Conservation (phyloP, 805 yeast genomes). For the Ogataea paradorogensis region DNA sequence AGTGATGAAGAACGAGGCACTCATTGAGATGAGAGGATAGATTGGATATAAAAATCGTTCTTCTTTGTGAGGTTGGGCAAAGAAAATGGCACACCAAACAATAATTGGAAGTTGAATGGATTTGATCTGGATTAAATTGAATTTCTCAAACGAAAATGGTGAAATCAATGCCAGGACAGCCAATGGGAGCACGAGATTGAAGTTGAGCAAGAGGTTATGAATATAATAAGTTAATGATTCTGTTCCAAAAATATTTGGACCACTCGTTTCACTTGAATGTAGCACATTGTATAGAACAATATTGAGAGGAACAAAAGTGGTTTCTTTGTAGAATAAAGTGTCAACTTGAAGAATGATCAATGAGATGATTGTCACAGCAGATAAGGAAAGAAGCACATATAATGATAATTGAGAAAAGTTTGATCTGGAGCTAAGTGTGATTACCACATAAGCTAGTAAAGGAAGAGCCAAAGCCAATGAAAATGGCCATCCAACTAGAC, state of each 20-base stretch:
- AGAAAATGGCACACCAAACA: conserved; percentile 68
- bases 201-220: conserved; percentile 68
- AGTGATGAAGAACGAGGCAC: conserved; percentile 52
- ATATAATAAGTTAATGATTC: conserved; percentile 77
- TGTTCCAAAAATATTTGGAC: conserved; percentile 88
- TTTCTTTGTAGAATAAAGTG: conserved; percentile 55
- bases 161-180: conserved; percentile 39
- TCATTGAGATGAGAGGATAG: conserved; percentile 63
- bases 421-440: conserved; percentile 13
- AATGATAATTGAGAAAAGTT: conserved; percentile 6
- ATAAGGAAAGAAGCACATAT: conserved; percentile 18
- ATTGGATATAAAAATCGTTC: conserved; percentile 88
- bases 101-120: conserved; percentile 48
- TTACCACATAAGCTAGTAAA: conserved; percentile 40
- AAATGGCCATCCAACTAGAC: conserved; percentile 91
- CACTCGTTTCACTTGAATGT: conserved; percentile 61
- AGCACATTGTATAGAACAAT: conserved; percentile 81
- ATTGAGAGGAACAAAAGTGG: conserved; percentile 73
- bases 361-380: conserved; percentile 18
- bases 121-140: conserved; percentile 13
- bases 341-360: conserved; percentile 43
- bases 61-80: conserved; percentile 84
- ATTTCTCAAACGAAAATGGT: conserved; percentile 21
- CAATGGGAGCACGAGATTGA: conserved; percentile 52
- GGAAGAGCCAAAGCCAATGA: conserved; percentile 64